A percentile compares a stretch with the other conserved stretches of the same genome.
Conservation (phyloP, 441 rosid species). For the Metrosideros polymorpha region DNA sequence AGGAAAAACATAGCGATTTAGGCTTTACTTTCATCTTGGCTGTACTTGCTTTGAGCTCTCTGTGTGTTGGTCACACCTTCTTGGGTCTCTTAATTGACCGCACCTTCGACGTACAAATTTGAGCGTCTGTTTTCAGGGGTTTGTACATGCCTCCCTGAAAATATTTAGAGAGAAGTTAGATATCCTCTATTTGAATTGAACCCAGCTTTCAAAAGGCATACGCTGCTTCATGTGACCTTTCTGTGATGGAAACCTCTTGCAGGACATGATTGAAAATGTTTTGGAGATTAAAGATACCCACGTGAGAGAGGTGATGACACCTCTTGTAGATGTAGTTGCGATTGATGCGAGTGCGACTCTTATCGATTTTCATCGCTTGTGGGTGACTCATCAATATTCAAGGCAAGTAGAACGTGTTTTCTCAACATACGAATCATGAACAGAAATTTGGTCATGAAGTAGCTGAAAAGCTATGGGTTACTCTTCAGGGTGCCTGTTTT, state of each 20-base stretch:
- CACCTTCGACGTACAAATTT: not conserved
- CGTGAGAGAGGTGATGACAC: conserved; percentile 99
- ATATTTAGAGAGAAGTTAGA: not conserved
- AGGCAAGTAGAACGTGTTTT: conserved; percentile 34
- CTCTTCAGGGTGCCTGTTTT: conserved; percentile 90
- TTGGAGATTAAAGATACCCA: conserved; percentile 96
- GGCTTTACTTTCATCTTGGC: not conserved
- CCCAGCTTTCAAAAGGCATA: not conserved
- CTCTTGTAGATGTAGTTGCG: conserved; percentile 98
- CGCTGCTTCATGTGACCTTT: not conserved
- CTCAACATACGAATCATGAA: not conserved
- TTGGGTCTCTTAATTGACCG: not conserved
- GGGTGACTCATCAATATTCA: conserved; percentile 99
- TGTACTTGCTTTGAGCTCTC: not conserved
- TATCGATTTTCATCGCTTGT: conserved; percentile 76
- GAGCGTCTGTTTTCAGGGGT: not conserved
- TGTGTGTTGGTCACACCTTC: not conserved
- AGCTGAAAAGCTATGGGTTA: conserved; percentile 18
- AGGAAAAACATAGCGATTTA: not conserved
- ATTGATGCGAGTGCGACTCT: conserved; percentile 83
- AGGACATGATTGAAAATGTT: conserved; percentile 99
- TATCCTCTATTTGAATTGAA: not conserved
- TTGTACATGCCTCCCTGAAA: not conserved
- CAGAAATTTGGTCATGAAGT: not conserved
- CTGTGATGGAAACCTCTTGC: conserved; percentile 15